These are phyloP conservation scores for Rhizopogon sp. DNA, from an alignment of 768 basidiomycete species.

Conservation along the genomic window DNA sequence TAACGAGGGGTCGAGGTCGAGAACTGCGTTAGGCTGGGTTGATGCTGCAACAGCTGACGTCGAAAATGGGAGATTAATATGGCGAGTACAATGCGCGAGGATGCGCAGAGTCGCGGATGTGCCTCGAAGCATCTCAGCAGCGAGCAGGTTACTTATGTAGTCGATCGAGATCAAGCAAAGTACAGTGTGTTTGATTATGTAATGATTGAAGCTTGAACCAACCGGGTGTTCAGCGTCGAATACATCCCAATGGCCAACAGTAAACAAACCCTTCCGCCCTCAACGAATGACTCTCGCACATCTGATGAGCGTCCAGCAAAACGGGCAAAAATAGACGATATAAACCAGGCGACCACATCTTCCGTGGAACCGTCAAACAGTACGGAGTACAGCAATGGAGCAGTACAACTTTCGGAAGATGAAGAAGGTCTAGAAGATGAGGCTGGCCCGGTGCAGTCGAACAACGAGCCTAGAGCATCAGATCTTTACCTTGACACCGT, in stretches of 20 bases:
- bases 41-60: conserved; percentile 25
- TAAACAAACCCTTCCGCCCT: not conserved
- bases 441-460: conserved; percentile 16
- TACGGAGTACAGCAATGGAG: not conserved
- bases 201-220: not conserved
- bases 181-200: conserved; percentile 13
- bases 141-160: not conserved
- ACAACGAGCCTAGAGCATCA: conserved; percentile 43
- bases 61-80: conserved; percentile 20
- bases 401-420: conserved; percentile 14
- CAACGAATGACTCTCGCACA: not conserved
- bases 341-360: not conserved
- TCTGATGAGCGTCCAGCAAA: conserved; percentile 24
- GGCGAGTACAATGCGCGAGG: conserved; percentile 19
- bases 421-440: conserved; percentile 23
- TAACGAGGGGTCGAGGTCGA: conserved; percentile 64
- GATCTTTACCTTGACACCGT: conserved; percentile 96
- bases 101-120: conserved; percentile 19
- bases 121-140: conserved; percentile 17
- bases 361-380: conserved; percentile 10
- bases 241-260: not conserved
- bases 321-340: conserved; percentile 19
- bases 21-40: conserved; percentile 50
- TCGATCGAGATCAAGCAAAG: not conserved
- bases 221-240: not conserved